Conservation (phyloP, 2,329 filamentous ascomycete species). For the Arthroderma sp. region DNA sequence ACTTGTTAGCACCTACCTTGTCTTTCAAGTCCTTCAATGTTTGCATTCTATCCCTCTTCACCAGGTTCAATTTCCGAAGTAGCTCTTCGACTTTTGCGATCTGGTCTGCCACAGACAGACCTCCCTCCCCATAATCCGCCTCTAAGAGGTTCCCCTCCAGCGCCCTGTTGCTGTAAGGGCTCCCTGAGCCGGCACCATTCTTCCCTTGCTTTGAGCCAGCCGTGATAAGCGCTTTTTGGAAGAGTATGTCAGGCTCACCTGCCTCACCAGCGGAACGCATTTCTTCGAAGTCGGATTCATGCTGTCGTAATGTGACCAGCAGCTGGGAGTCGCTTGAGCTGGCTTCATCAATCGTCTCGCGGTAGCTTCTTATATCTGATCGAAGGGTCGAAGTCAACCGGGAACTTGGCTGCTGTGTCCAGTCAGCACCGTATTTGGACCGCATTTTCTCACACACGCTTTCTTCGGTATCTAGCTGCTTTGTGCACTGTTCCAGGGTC, state of each 20-base stretch:
- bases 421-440: slow-evolving; percentile 88
- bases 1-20: slow-evolving; percentile 49
- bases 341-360: slow-evolving; percentile 80
- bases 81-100: slow-evolving; percentile 81
- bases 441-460: slow-evolving; percentile 99
- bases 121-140: slow-evolving; percentile 74
- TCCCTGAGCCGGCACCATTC: slow-evolving; percentile 50
- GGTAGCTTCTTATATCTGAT: slow-evolving; percentile 76
- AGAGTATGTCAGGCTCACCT: slow-evolving; percentile 76
- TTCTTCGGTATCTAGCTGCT: slow-evolving; percentile 92
- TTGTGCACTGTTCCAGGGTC: slow-evolving; percentile 65
- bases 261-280: slow-evolving; percentile 83
- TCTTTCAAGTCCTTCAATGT: slow-evolving; percentile 95
- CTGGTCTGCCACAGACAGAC: slow-evolving; percentile 73
- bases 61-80: slow-evolving; percentile 76
- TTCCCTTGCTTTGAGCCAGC: slow-evolving; percentile 48
- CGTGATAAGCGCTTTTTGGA: slow-evolving; percentile 74
- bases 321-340: slow-evolving; percentile 74
- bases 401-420: slow-evolving; percentile 93
- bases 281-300: slow-evolving; percentile 81
- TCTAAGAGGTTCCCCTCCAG: slow-evolving; percentile 74
- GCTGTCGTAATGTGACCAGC: slow-evolving; percentile 69
- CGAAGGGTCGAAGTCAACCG: slow-evolving; percentile 77
- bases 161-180: slow-evolving; percentile 31
- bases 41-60: slow-evolving; percentile 84